Evolutionary conservation across 75 land plant species (phyloP).

Genomic region (Cryptomeria japonica): DNA sequence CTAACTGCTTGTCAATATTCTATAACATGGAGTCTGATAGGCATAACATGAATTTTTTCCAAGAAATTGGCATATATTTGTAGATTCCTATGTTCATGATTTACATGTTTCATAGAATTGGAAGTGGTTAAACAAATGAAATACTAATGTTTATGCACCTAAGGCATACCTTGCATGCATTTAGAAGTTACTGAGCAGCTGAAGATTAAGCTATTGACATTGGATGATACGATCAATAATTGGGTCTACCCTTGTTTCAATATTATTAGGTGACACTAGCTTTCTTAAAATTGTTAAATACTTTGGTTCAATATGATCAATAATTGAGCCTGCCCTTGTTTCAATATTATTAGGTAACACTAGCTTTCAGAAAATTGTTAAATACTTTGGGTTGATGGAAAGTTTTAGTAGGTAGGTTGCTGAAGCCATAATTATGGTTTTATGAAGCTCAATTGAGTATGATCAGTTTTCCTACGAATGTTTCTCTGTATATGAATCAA

Average conservation of each 20-base stretch:
- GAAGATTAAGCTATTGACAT: neutral
- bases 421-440: neutral
- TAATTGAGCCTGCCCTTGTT: neutral
- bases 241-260: neutral
- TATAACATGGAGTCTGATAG: neutral
- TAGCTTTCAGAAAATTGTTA: neutral
- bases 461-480: neutral
- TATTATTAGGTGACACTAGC: neutral
- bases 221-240: neutral
- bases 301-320: neutral
- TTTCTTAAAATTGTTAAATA: neutral
- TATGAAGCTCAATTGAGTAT: neutral
- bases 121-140: neutral
- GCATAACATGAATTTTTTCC: too few relatives aligned
- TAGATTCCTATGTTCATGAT: neutral
- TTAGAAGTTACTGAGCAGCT: neutral
- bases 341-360: neutral
- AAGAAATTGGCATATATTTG: too few relatives aligned
- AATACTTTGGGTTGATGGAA: neutral
- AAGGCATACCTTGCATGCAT: neutral
- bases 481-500: neutral
- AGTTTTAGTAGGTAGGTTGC: neutral
- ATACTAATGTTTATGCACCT: neutral
- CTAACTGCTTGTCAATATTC: neutral
- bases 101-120: neutral